These are phyloP conservation scores for Mucor piriformis DNA, from an alignment of 371 early-diverging fungal genomes.

Conservation along the genomic window DNA sequence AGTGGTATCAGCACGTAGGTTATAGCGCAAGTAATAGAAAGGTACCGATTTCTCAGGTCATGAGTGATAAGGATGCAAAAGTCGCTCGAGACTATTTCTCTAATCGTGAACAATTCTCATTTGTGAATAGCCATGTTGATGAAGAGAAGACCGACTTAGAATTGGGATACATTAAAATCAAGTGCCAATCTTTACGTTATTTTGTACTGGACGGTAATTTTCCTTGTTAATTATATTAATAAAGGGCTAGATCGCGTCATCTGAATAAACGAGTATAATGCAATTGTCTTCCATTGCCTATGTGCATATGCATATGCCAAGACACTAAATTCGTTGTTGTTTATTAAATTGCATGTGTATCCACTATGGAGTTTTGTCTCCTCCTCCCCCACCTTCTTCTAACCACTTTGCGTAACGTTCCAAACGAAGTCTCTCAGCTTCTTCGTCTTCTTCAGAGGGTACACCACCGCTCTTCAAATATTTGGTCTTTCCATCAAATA, in stretches of 20 bases:
- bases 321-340: not conserved
- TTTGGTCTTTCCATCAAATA: constrained; percentile 79
- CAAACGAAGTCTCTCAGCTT: constrained; percentile 70
- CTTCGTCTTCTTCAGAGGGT: constrained; percentile 63
- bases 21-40: not conserved
- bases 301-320: too few relatives aligned
- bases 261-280: not conserved
- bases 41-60: not conserved
- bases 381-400: constrained; percentile 53
- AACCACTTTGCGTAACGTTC: constrained; percentile 85
- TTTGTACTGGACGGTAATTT: constrained; percentile 13
- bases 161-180: constrained; percentile 15
- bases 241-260: not conserved
- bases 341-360: not conserved
- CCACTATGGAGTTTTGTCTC: constrained; percentile 23
- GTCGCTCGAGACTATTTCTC: constrained; percentile 2
- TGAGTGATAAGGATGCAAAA: not conserved
- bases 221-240: not conserved
- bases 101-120: not conserved
- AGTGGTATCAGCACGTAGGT: constrained; percentile 11
- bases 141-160: not conserved
- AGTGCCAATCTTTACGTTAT: constrained; percentile 2
- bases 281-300: too few relatives aligned
- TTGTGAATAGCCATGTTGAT: not conserved
- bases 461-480: constrained; percentile 57